These are phyloP conservation scores for Fusarium succisae DNA, from an alignment of 2,329 filamentous ascomycete genomes.

Conservation along the genomic window DNA sequence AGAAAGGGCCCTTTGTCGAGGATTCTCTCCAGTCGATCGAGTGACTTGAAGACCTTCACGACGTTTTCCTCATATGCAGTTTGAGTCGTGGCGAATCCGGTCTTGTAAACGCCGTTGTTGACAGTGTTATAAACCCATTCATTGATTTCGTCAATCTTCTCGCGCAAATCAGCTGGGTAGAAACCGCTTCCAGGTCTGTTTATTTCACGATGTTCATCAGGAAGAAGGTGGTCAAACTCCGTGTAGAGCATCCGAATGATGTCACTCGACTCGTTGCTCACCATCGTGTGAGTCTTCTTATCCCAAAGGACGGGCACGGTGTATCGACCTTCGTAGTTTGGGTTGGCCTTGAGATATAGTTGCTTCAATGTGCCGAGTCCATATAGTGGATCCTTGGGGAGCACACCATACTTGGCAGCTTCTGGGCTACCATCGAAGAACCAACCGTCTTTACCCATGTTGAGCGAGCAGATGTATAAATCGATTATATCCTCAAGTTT, in stretches of 20 bases:
- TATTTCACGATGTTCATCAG: conserved; percentile 60
- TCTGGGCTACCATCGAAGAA: conserved; percentile 57
- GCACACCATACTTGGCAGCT: conserved; percentile 36
- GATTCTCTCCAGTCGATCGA: conserved; percentile 70
- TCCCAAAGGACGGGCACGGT: conserved; percentile 80
- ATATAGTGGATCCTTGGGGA: conserved; percentile 69
- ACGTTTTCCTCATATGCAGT: conserved; percentile 72
- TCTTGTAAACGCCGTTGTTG: conserved; percentile 62
- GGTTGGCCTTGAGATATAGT: conserved; percentile 75
- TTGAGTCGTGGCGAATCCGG: conserved; percentile 73
- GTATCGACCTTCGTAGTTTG: conserved; percentile 74
- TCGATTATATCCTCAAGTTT: conserved; percentile 75
- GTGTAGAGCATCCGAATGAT: conserved; percentile 86
- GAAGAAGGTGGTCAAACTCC: conserved; percentile 72
- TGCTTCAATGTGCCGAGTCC: conserved; percentile 73
- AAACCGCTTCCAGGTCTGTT: conserved; percentile 62
- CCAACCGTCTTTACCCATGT: conserved; percentile 69
- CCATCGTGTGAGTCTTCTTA: conserved; percentile 73
- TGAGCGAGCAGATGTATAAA: conserved; percentile 74
- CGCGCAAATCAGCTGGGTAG: conserved; percentile 62
- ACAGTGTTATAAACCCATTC: conserved; percentile 70
- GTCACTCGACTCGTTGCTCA: conserved; percentile 85
- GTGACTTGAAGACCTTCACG: conserved; percentile 66
- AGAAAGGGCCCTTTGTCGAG: conserved; percentile 65
- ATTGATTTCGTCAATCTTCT: conserved; percentile 72